These are phyloP conservation scores for Xylaria scruposa DNA, from an alignment of 495 filamentous ascomycete genomes.

Conservation along the genomic window DNA sequence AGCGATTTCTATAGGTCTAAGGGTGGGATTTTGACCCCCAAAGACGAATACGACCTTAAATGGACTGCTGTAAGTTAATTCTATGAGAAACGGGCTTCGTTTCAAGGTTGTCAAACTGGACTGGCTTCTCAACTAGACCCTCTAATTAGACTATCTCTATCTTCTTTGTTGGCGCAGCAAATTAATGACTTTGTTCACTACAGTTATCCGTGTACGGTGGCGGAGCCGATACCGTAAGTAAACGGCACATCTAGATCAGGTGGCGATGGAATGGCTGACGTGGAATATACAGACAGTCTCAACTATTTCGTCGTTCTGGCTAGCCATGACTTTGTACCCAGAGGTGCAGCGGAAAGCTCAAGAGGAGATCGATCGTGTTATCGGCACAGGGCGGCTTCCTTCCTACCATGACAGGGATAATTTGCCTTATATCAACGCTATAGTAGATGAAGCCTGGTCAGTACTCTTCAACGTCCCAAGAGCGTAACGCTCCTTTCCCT, in stretches of 20 bases:
- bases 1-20: slow-evolving; percentile 32
- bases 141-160: neutral
- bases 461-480: neutral
- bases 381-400: slow-evolving; percentile 37
- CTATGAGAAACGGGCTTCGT: neutral
- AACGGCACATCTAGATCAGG: neutral
- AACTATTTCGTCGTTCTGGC: slow-evolving; percentile 28
- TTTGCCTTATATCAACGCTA: slow-evolving; percentile 38
- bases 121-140: neutral
- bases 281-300: neutral
- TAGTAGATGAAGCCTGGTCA: slow-evolving; percentile 35
- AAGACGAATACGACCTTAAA: slow-evolving; percentile 32
- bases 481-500: neutral
- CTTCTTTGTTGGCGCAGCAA: neutral
- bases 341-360: slow-evolving; percentile 37
- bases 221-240: slow-evolving; percentile 48
- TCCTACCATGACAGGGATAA: slow-evolving; percentile 34
- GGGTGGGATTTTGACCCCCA: slow-evolving; percentile 38
- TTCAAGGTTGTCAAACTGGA: neutral
- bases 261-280: neutral
- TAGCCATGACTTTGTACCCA: slow-evolving; percentile 24
- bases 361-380: slow-evolving; percentile 40
- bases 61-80: slow-evolving; percentile 43
- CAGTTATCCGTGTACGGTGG: slow-evolving; percentile 46
- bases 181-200: neutral